Evolutionary conservation across 805 yeast genomes (phyloP), one percentile per base, ranked within the genome.

Genomic region (Candida endomychidarum): DNA sequence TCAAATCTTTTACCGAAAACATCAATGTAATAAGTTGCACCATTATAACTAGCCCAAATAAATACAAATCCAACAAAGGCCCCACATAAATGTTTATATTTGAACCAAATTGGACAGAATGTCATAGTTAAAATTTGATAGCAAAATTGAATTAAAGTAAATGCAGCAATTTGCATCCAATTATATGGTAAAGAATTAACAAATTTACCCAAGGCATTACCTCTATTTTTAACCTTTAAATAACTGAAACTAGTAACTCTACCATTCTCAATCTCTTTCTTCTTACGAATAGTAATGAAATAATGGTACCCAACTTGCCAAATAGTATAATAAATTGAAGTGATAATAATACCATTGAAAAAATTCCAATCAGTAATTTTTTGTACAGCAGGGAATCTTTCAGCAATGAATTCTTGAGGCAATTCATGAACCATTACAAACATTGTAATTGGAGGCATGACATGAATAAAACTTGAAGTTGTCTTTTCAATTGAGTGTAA

Each of bases 261-360:
- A 0, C 98, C 98, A 3, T 84, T 79, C 56, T 81, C 81, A 49
- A 91, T 91, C 66, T 89, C 80, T 38, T 84, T 86, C 24, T 86
- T 81, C 38, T 81, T 72, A 38, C 78, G 78, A 43, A 90, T 77
- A 1, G 97, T 90, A 53, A 91, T 91, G 63, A 91, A 91, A 61
- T 87, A 88, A 61, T 90, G 97, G 61, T 91, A 91, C 8, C 80
- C 60, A 0, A 81, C 75, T 66, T 93, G 99, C 99, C 99, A 91
- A 8, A 85, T 63, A 47, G 90, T 75, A 58, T 91, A 91, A 52
- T 85, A 80, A 14, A 86, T 54, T 0, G 95, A 84, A 0, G 98
- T 88, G 77, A 83, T 78, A 2, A 84, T 45, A 17, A 91, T 75
- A 0, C 93, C 90, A 35, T 76, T 65, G 47, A 80, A 58, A 34